These are phyloP conservation scores for Silene coronaria DNA, from an alignment of 179 eudicot genomes.

Conservation along the genomic window DNA sequence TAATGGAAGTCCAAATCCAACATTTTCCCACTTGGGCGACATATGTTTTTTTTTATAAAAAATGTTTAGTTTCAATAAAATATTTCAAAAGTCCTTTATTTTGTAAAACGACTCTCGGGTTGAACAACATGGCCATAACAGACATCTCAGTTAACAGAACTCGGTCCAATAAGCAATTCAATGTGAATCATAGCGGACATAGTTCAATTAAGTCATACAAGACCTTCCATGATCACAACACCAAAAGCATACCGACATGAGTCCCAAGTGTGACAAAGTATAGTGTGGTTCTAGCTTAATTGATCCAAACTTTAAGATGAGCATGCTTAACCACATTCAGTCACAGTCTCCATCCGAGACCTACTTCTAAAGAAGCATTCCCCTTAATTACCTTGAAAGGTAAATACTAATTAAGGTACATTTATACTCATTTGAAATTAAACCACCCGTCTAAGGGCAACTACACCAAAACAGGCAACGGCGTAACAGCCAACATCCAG, in stretches of 20 bases:
- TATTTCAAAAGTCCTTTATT: too few species aligned
- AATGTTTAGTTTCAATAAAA: too few species aligned
- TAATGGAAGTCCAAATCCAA: too few species aligned
- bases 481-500: too few species aligned
- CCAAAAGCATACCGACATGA: neutral
- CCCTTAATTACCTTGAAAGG: neutral
- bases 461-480: too few species aligned
- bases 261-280: neutral
- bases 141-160: neutral
- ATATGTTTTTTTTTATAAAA: too few species aligned
- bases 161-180: neutral
- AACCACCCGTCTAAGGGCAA: too few species aligned
- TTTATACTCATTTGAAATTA: neutral
- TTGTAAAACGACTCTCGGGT: neutral
- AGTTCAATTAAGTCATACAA: too few species aligned
- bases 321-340: neutral
- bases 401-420: neutral
- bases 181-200: neutral
- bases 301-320: neutral
- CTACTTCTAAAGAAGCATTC: neutral
- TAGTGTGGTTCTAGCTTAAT: neutral
- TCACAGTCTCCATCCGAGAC: neutral
- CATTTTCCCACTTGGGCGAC: too few species aligned
- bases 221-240: neutral
- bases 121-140: neutral